A percentile compares a stretch with the other conserved stretches of the same genome.
Conservation (phyloP, 441 rosid species). For the Biscutella auriculata region DNA sequence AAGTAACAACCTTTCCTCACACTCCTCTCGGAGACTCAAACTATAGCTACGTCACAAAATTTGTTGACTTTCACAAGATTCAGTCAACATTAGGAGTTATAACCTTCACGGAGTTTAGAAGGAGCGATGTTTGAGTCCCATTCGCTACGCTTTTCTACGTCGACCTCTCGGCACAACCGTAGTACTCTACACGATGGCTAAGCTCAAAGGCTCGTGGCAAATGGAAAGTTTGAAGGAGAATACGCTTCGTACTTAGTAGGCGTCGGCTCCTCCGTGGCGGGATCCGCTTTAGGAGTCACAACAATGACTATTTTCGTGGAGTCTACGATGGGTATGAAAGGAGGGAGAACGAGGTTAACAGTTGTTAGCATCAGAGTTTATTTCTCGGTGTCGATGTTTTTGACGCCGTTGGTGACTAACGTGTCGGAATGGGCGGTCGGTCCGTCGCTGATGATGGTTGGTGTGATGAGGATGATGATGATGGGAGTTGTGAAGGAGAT, state of each 20-base stretch:
- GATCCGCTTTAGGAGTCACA: slow-evolving; percentile 58
- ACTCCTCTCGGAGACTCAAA: slow-evolving; percentile 45
- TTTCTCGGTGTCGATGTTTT: slow-evolving; percentile 48
- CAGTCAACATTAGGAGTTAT: slow-evolving; percentile 59
- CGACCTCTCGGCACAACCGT: slow-evolving; percentile 68
- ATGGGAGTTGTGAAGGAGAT: slow-evolving; percentile 69
- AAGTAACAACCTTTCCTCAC: slow-evolving; percentile 54
- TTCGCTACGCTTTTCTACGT: slow-evolving; percentile 52
- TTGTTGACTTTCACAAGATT: slow-evolving; percentile 59
- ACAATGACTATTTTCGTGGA: slow-evolving; percentile 56
- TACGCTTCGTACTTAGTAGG: slow-evolving; percentile 70
- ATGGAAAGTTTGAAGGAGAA: slow-evolving; percentile 68
- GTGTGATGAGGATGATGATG: slow-evolving; percentile 83
- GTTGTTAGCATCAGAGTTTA: slow-evolving; percentile 48
- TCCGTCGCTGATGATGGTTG: slow-evolving; percentile 69
- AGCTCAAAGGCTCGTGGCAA: slow-evolving; percentile 43
- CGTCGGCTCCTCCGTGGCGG: slow-evolving; percentile 64
- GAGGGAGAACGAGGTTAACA: slow-evolving; percentile 84
- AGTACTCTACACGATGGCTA: slow-evolving; percentile 66
- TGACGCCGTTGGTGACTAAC: slow-evolving; percentile 55
- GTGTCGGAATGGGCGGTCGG: slow-evolving; percentile 93
- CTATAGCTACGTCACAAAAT: slow-evolving; percentile 50
- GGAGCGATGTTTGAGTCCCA: slow-evolving; percentile 56
- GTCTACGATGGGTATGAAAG: slow-evolving; percentile 73
- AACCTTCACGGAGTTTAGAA: slow-evolving; percentile 46